Conservation (phyloP, 805 yeast genomes). For the Hyphopichia homilentoma region DNA sequence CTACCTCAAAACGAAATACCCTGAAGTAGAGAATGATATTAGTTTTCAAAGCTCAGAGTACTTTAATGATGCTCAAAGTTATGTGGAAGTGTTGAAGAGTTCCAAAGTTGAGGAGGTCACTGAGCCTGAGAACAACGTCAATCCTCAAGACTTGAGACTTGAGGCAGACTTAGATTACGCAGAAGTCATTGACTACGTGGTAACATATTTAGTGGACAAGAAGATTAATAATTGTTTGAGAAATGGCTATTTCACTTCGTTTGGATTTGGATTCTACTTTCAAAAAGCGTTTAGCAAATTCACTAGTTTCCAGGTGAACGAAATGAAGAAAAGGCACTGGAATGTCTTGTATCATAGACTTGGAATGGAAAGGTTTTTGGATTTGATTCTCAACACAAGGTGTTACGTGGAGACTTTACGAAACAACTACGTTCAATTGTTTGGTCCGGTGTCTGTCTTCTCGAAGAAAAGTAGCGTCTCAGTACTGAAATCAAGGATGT, state of each 20-base stretch:
- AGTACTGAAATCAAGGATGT: slow-evolving; percentile 15
- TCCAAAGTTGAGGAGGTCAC: slow-evolving; percentile 1
- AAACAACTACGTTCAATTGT: slow-evolving; percentile 18
- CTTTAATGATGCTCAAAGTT: slow-evolving; percentile 2
- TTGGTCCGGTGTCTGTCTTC: slow-evolving; percentile 16
- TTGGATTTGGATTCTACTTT: too few relatives aligned
- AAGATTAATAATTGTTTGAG: slow-evolving; percentile 35
- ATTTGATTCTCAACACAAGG: slow-evolving; percentile 33
- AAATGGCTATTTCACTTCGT: slow-evolving; percentile 41
- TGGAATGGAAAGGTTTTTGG: slow-evolving; percentile 38
- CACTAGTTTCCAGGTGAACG: slow-evolving; percentile 28
- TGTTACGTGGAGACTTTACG: slow-evolving; percentile 19
- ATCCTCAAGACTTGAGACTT: too few relatives aligned
- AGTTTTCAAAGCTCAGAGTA: neutral
- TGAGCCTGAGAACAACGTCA: too few relatives aligned
- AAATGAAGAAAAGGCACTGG: slow-evolving; percentile 45
- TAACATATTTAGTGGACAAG: slow-evolving; percentile 24
- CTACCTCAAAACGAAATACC: slow-evolving; percentile 3
- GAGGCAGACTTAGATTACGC: slow-evolving; percentile 8
- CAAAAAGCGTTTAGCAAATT: slow-evolving; percentile 21
- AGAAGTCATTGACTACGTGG: slow-evolving; percentile 41
- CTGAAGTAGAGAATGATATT: slow-evolving; percentile 11
- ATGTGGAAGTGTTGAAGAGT: slow-evolving; percentile 4
- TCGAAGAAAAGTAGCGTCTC: neutral
- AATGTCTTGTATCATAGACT: slow-evolving; percentile 32